These are phyloP conservation scores for Zygosaccharomyces siamensis DNA, from an alignment of 805 yeast genomes.

Conservation along the genomic window DNA sequence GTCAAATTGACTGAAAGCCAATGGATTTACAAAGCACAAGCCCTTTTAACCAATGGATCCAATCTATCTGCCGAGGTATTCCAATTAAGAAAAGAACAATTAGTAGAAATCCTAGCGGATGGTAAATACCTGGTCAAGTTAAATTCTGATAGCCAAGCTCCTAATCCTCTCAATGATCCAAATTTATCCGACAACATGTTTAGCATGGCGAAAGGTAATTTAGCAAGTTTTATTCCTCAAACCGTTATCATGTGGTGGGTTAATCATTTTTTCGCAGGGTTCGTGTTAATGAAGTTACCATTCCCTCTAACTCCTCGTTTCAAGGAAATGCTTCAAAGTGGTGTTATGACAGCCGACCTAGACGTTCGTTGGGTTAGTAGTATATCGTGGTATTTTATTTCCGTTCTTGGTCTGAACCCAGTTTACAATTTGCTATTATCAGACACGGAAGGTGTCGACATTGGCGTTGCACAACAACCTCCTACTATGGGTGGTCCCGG, in stretches of 20 bases:
- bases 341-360: conserved; percentile 76
- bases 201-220: conserved; percentile 72
- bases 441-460: conserved; percentile 26
- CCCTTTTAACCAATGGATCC: conserved; percentile 50
- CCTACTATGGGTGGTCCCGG: conserved; percentile 43
- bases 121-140: conserved; percentile 50
- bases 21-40: conserved; percentile 53
- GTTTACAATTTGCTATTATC: conserved; percentile 62
- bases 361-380: conserved; percentile 91
- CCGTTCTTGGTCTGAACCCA: conserved; percentile 76
- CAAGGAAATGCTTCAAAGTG: conserved; percentile 87
- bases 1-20: conserved; percentile 58
- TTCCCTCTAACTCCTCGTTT: conserved; percentile 87
- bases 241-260: conserved; percentile 96
- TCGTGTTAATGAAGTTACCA: conserved; percentile 81
- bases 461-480: conserved; percentile 27
- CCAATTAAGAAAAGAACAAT: conserved; percentile 45
- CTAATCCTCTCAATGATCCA: conserved; percentile 69
- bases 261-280: conserved; percentile 87
- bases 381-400: conserved; percentile 92
- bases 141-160: conserved; percentile 39
- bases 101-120: conserved; percentile 45
- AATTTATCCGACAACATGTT: conserved; percentile 65
- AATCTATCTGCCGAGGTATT: conserved; percentile 53
- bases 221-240: conserved; percentile 85